Percentiles rank a stretch among this genome's conserved stretches.
These are phyloP conservation scores for Phytopythium chamaehyphon DNA, from an alignment of 352 stramenopile species.

Conservation along the genomic window DNA sequence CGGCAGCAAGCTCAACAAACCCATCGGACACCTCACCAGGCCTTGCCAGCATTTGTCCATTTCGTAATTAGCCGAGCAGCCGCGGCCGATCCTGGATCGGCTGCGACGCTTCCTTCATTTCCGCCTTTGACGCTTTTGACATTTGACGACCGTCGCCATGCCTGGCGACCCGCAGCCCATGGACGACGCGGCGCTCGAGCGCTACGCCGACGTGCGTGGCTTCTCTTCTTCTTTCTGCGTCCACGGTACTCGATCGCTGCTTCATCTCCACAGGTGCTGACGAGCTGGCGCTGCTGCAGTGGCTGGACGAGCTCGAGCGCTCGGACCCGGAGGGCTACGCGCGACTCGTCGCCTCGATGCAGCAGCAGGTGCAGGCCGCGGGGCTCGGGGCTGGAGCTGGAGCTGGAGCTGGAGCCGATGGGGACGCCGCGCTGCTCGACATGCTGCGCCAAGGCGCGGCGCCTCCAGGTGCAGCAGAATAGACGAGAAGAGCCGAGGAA, in stretches of 20 bases:
- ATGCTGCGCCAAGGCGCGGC: constrained; percentile 31
- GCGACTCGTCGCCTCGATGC: constrained; percentile 59
- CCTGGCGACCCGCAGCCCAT: constrained; percentile 14
- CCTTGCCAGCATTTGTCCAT: too few relatives aligned
- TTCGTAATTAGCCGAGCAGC: neutral
- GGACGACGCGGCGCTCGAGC: constrained; percentile 59
- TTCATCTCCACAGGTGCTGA: too few relatives aligned
- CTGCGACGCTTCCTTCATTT: constrained; percentile 2
- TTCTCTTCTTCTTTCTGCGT: neutral
- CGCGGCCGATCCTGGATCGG: neutral
- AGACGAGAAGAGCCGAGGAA: too few relatives aligned
- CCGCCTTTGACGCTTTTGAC: neutral
- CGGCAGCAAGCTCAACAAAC: neutral
- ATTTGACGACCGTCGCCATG: neutral
- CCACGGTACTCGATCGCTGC: too few relatives aligned
- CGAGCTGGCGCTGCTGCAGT: constrained; percentile 23
- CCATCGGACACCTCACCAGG: too few relatives aligned
- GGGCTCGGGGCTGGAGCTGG: constrained; percentile 2
- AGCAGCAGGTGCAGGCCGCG: constrained; percentile 43
- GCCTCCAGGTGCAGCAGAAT: too few relatives aligned
- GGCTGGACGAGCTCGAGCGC: constrained; percentile 65
- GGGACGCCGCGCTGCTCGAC: constrained; percentile 47
- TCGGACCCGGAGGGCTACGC: constrained; percentile 66
- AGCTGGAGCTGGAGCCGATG: neutral
- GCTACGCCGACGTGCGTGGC: constrained; percentile 60